These are phyloP conservation scores for Rhizophagus clarus DNA, from an alignment of 192 early-diverging fungal genomes.

Conservation along the genomic window DNA sequence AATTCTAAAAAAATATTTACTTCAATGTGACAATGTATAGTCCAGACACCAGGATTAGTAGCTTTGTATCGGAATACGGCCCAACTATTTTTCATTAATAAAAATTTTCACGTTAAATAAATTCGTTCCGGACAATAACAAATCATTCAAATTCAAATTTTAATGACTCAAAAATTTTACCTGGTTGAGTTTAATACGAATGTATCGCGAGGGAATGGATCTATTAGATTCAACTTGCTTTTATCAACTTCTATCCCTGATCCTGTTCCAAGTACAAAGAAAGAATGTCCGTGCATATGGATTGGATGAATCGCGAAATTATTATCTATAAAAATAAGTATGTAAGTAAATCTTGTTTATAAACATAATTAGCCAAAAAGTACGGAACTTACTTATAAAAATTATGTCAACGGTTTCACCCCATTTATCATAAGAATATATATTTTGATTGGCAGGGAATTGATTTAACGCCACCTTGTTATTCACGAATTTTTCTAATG, in stretches of 20 bases:
- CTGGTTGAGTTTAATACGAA: not conserved
- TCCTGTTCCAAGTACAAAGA: conserved; percentile 75
- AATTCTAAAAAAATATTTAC: not conserved
- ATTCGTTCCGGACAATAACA: too few relatives aligned
- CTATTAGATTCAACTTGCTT: not conserved
- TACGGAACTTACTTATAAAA: conserved; percentile 51
- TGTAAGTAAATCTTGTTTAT: not conserved
- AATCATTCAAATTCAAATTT: too few relatives aligned
- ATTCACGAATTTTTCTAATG: conserved; percentile 66
- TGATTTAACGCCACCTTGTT: conserved; percentile 55
- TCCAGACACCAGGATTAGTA: not conserved
- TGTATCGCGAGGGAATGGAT: not conserved
- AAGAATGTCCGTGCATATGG: conserved; percentile 85
- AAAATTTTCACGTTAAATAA: not conserved
- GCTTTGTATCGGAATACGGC: not conserved
- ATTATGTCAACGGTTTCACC: conserved; percentile 71
- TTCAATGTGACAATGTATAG: not conserved
- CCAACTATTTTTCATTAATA: not conserved
- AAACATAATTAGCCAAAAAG: too few relatives aligned
- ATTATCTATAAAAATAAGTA: conserved; percentile 51
- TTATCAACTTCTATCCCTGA: conserved; percentile 24
- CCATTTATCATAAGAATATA: conserved; percentile 71
- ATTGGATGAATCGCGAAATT: conserved; percentile 76
- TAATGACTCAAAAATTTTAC: too few relatives aligned
- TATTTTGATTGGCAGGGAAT: conserved; percentile 46